phyloP scores from a whole-genome alignment of 495 filamentous ascomycete species.

The Aspergillus egyptiacus region DNA sequence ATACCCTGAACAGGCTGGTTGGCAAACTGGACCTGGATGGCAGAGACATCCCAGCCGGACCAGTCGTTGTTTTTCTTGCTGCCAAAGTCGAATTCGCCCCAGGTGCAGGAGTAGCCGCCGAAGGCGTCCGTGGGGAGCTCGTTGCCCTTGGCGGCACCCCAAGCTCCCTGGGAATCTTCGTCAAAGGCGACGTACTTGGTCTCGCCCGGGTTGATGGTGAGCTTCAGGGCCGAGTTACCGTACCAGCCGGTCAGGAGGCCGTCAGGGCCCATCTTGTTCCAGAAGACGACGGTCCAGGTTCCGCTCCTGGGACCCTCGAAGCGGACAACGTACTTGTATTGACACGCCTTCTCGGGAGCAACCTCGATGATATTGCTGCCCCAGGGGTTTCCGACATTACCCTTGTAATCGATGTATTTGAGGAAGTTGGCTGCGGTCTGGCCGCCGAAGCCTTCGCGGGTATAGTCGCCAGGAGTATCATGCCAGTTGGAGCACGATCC shows the following conservation, averaged over 20 bases:
- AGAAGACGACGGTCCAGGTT: slow-evolving; percentile 42
- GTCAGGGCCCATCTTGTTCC: slow-evolving; percentile 47
- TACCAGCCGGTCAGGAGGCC: slow-evolving; percentile 37
- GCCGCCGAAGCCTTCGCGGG: slow-evolving; percentile 28
- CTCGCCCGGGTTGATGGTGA: slow-evolving; percentile 36
- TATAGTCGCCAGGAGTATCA: slow-evolving; percentile 21
- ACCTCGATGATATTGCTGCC: slow-evolving; percentile 50
- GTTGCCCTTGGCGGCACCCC: slow-evolving; percentile 32
- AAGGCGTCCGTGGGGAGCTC: slow-evolving; percentile 23
- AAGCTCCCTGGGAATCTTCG: slow-evolving; percentile 38
- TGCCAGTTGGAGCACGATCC: slow-evolving; percentile 26
- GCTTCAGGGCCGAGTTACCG: slow-evolving; percentile 32
- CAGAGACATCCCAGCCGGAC: slow-evolving; percentile 50
- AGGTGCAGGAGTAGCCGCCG: slow-evolving; percentile 40
- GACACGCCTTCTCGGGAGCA: slow-evolving; percentile 25
- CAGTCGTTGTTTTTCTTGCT: slow-evolving; percentile 40
- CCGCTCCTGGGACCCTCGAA: slow-evolving; percentile 37
- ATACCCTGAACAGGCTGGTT: slow-evolving; percentile 34
- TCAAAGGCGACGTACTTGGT: slow-evolving; percentile 45
- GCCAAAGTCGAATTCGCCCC: slow-evolving; percentile 52
- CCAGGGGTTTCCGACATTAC: slow-evolving; percentile 47
- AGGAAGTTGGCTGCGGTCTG: slow-evolving; percentile 16
- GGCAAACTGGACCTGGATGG: slow-evolving; percentile 39
- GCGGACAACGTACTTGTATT: slow-evolving; percentile 42
- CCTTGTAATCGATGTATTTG: slow-evolving; percentile 24